Evolutionary conservation across 164 flowering plant species (phyloP), one percentile per base, ranked within the genome.

Genomic region (Cinnamomum chago): DNA sequence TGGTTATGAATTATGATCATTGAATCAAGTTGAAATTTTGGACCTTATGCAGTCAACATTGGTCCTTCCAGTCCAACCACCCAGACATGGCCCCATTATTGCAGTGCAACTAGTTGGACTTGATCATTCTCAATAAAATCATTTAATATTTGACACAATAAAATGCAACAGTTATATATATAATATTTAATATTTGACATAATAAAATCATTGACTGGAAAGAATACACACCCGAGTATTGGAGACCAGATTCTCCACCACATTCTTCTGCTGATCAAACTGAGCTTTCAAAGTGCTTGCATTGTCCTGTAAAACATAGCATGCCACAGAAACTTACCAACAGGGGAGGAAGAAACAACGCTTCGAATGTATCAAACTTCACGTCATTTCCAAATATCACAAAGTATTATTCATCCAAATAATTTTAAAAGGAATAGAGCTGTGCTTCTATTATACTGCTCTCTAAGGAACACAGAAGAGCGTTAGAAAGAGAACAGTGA

Each of bases 181-280:
- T 40, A 30, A 30, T 30, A 40, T 40, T 40, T 40, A 58, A 58
- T 2, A 17, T 20, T 2, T 15, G 23, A 40, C 2, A 55, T 20
- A 5, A 40, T 17, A 73, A 71, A 64, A 4, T 23, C 35, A 17
- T 20, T 20, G 23, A 65, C 2, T 40, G 47, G 3, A 40, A 40
- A 40, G 47, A 40, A 40, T 40, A 40, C 87, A 55, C 72, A 91
- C 98, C 92, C 88, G 84, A 58, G 98, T 91, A 80, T 91, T 93
- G 25, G 93, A 86, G 75, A 93, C 94, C 65, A 93, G 96, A 81
- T 84, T 89, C 0, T 90, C 94, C 72, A 90, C 96, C 70, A 93
- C 86, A 78, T 22, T 74, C 84, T 87, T 89, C 84, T 93, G 96
- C 82, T 93, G 98, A 79, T 89, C 96, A 77, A 90, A 89, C 72